These are phyloP conservation scores for Lithocarpus polystachyus DNA, from an alignment of 306 rosid species.

Conservation along the genomic window DNA sequence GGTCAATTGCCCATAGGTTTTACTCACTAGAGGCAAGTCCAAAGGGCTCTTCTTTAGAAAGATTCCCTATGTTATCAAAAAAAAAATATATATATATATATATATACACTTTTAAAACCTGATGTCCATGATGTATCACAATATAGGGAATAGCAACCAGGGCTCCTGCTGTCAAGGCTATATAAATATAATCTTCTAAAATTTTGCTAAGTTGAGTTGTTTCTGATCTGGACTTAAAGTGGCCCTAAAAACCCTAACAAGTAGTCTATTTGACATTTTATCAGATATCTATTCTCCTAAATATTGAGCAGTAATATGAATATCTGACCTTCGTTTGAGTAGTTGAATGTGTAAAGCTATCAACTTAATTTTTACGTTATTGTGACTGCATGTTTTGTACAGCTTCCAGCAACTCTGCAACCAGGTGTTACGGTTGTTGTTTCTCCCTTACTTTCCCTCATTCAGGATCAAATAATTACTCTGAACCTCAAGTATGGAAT, in stretches of 20 bases:
- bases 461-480: slow-evolving; percentile 93
- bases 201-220: neutral
- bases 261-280: neutral
- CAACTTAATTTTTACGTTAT: slow-evolving; percentile 11
- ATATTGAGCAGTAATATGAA: neutral
- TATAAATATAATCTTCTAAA: neutral
- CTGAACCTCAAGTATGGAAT: slow-evolving; percentile 84
- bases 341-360: slow-evolving; percentile 10
- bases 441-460: slow-evolving; percentile 94
- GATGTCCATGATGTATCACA: too few relatives aligned
- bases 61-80: too few relatives aligned
- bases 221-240: neutral
- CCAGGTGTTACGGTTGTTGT: slow-evolving; percentile 81
- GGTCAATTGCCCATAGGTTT: too few relatives aligned
- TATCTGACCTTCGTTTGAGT: slow-evolving; percentile 4
- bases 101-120: too few relatives aligned
- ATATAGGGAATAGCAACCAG: too few relatives aligned
- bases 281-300: neutral
- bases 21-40: too few relatives aligned
- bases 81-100: too few relatives aligned
- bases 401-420: slow-evolving; percentile 96
- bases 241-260: neutral
- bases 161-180: too few relatives aligned
- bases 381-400: slow-evolving; percentile 30
- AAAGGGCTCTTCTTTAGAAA: too few relatives aligned